These are phyloP conservation scores for Orobanche coerulescens DNA, from an alignment of 257 asterid species.

Conservation along the genomic window DNA sequence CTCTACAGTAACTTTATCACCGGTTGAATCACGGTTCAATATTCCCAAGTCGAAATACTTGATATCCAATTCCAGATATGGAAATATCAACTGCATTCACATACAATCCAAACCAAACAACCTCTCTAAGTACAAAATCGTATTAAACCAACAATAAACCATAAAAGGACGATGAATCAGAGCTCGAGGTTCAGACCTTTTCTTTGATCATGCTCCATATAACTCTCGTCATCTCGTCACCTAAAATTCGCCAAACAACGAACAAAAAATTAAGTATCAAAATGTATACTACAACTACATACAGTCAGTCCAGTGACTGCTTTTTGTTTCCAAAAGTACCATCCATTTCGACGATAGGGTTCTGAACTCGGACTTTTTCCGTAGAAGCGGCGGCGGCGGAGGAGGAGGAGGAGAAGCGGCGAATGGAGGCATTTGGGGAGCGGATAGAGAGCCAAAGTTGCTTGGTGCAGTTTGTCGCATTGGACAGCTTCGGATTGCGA, in stretches of 20 bases:
- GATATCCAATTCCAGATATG: constrained; percentile 62
- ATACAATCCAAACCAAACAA: neutral
- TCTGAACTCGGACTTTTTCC: constrained; percentile 50
- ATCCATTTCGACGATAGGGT: constrained; percentile 85
- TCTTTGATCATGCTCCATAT: constrained; percentile 77
- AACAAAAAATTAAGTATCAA: neutral
- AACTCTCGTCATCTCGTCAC: constrained; percentile 85
- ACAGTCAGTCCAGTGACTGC: neutral
- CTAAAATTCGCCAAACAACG: constrained; percentile 25
- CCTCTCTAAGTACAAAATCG: neutral
- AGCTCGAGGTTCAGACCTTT: constrained; percentile 32
- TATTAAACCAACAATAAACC: neutral
- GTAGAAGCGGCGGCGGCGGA: constrained; percentile 29
- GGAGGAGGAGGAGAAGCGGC: constrained; percentile 44
- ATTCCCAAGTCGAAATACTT: constrained; percentile 75
- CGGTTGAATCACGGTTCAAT: constrained; percentile 69
- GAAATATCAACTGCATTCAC: constrained; percentile 58
- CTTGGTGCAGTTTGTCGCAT: constrained; percentile 22
- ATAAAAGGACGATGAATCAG: neutral
- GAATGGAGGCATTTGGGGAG: constrained; percentile 32
- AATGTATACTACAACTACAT: neutral
- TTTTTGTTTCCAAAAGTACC: constrained; percentile 30
- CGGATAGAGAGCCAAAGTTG: constrained; percentile 22
- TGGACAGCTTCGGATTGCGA: constrained; percentile 19
- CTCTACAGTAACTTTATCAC: constrained; percentile 61